phyloP scores from a whole-genome alignment of 1,284 basidiomycete species.

The Rhodotorula mucilaginosa region DNA sequence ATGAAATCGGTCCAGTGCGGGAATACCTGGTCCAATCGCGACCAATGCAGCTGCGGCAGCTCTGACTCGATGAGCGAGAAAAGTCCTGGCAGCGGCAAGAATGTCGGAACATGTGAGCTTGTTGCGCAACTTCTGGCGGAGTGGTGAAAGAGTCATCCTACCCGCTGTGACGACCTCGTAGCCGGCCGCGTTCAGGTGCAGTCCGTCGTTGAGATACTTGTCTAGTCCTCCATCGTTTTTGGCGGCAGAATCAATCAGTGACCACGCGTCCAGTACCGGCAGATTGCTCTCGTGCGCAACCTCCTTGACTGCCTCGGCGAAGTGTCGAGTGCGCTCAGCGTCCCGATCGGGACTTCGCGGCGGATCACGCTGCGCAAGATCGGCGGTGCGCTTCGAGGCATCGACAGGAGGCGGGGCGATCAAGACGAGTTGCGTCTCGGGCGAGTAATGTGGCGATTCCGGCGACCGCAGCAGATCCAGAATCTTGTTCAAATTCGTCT shows the following conservation, averaged over 20 bases:
- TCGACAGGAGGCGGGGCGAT: constrained; percentile 82
- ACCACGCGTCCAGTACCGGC: constrained; percentile 54
- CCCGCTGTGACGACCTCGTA: constrained; percentile 58
- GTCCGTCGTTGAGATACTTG: constrained; percentile 59
- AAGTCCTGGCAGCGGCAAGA: constrained; percentile 11
- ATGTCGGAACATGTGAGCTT: neutral
- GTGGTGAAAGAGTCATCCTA: neutral
- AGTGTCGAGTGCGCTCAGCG: constrained; percentile 62
- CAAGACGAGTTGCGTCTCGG: constrained; percentile 71
- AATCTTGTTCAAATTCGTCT: constrained; percentile 63
- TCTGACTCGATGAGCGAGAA: constrained; percentile 18
- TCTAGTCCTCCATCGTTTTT: constrained; percentile 31
- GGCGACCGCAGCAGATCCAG: constrained; percentile 63
- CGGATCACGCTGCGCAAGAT: constrained; percentile 33
- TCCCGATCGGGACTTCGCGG: constrained; percentile 50
- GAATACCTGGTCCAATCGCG: constrained; percentile 37
- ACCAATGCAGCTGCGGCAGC: constrained; percentile 41
- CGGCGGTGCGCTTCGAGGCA: constrained; percentile 51
- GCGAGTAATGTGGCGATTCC: constrained; percentile 65
- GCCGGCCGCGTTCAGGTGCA: constrained; percentile 70
- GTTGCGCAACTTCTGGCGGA: no score
- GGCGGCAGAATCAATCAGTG: constrained; percentile 22
- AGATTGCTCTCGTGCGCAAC: constrained; percentile 54
- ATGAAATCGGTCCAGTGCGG: constrained; percentile 38
- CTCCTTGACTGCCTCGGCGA: constrained; percentile 66